A percentile compares a stretch with the other conserved stretches of the same genome.
Conservation (phyloP, 306 rosid species). For the Cyamopsis tetragonoloba region DNA sequence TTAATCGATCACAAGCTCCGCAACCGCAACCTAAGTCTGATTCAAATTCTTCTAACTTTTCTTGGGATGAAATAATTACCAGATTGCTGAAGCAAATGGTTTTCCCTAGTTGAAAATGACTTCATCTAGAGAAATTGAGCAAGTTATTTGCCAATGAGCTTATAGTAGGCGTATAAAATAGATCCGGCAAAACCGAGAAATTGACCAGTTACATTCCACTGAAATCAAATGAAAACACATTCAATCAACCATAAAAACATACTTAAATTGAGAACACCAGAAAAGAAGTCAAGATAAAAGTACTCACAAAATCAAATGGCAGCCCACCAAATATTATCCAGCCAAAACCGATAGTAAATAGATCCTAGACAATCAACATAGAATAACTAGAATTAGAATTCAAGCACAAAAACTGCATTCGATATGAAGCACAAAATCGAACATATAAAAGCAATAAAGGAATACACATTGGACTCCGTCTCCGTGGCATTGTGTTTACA, state of each 20-base stretch:
- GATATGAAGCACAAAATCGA: neutral
- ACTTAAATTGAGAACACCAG: neutral
- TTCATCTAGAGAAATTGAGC: constrained; percentile 17
- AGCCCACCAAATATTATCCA: constrained; percentile 94
- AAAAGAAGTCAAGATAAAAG: neutral
- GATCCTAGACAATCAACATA: constrained; percentile 50
- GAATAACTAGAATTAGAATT: constrained; percentile 16
- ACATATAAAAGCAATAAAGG: neutral
- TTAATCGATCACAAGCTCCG: constrained; percentile 13
- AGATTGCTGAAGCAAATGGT: constrained; percentile 9
- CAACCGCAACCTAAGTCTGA: constrained; percentile 17
- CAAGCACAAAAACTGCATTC: neutral
- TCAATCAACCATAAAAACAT: constrained; percentile 7
- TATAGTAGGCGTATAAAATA: constrained; percentile 78
- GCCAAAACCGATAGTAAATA: constrained; percentile 87
- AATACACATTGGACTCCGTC: neutral
- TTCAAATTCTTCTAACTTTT: constrained; percentile 17
- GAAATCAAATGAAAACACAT: constrained; percentile 29
- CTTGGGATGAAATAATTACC: neutral
- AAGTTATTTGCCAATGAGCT: constrained; percentile 66
- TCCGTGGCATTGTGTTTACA: neutral
- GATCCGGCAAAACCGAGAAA: constrained; percentile 81
- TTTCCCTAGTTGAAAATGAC: constrained; percentile 15
- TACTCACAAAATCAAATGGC: constrained; percentile 57
- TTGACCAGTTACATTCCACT: constrained; percentile 84